Evolutionary conservation across 768 basidiomycete species (phyloP), one percentile per base, ranked within the genome.

Genomic region (Auricularia sp.): DNA sequence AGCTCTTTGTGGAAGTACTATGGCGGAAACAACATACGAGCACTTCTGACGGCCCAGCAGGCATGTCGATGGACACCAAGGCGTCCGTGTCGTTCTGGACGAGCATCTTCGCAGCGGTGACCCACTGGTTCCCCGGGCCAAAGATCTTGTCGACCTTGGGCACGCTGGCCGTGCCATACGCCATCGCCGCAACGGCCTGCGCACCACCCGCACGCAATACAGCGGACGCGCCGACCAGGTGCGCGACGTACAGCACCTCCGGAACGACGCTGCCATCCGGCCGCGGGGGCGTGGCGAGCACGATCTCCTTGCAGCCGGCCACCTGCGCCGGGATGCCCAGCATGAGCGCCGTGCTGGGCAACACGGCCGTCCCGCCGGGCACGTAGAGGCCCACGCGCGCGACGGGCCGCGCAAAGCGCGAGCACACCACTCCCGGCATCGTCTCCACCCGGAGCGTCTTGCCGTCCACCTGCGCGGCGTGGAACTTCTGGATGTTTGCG

Each of bases 101-200:
- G 63, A 96, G 77, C 97, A 99, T 98, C 79, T 99, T 99, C 62
- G 96, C 97, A 1, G 97, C 97, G 1, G 96, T 99, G 29, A 99
- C 97, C 94, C 95, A 99, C 75, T 98, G 97, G 74, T 99, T 99
- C 33, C 97, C 97, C 5, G 97, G 97, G 8, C 97, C 97, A 72
- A 98, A 96, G 70, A 99, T 94, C 79, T 99, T 99, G 81, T 99
- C 97, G 33, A 98, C 96, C 77, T 99, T 98, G 16, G 94, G 93
- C 5, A 95, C 93, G 3, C 89, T 89, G 73, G 91, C 81, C 5
- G 97, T 99, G 21, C 97, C 97, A 73, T 98, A 98, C 1, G 97
- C 97, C 79, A 99, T 81, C 0, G 97, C 95, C 33, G 94, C 92
- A 18, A 98, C 82, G 11, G 97, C 97, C 73, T 99, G 97, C 18